Percentiles rank a stretch among this genome's conserved stretches.
Conservation (phyloP, 2,329 filamentous ascomycete species). For the Xylariaceae sp. region DNA sequence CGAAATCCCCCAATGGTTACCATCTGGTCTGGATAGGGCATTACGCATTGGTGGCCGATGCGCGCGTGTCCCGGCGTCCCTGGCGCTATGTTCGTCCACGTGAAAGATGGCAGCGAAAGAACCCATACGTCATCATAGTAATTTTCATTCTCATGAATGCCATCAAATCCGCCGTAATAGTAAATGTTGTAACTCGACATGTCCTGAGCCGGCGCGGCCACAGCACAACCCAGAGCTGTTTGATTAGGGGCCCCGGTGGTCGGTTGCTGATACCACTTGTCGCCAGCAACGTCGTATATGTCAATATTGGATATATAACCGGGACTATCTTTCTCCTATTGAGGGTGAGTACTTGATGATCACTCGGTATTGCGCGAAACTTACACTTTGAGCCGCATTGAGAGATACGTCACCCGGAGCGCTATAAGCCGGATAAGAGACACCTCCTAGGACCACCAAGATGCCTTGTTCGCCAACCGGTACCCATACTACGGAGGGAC, state of each 20-base stretch:
- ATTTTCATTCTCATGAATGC: conserved; percentile 37
- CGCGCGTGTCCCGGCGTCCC: conserved; percentile 52
- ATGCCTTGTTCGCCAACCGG: conserved; percentile 74
- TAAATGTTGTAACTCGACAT: conserved; percentile 76
- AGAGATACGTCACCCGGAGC: conserved; percentile 27
- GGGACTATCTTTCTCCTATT: conserved; percentile 59
- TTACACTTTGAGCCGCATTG: conserved; percentile 40
- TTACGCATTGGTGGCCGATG: conserved; percentile 71
- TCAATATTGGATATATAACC: conserved; percentile 69
- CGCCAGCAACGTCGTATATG: conserved; percentile 68
- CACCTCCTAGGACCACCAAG: conserved; percentile 72
- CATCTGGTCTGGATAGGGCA: conserved; percentile 76
- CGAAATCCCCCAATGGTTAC: conserved; percentile 67
- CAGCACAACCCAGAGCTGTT: conserved; percentile 65
- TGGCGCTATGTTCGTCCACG: conserved; percentile 59
- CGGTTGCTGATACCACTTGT: conserved; percentile 65
- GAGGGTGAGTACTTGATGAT: conserved; percentile 21
- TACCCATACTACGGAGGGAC: conserved; percentile 66
- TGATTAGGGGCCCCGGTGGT: conserved; percentile 56
- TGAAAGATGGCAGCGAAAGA: conserved; percentile 73
- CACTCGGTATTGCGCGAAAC: conserved; percentile 16
- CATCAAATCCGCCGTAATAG: conserved; percentile 74
- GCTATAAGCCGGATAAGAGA: conserved; percentile 54
- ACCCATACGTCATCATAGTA: conserved; percentile 73
- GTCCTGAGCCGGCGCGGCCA: conserved; percentile 67